A percentile compares a stretch with the other conserved stretches of the same genome.
Evolutionary conservation across 2,329 filamentous ascomycete genomes (phyloP).

Genomic region (Sporothrix inflata): DNA sequence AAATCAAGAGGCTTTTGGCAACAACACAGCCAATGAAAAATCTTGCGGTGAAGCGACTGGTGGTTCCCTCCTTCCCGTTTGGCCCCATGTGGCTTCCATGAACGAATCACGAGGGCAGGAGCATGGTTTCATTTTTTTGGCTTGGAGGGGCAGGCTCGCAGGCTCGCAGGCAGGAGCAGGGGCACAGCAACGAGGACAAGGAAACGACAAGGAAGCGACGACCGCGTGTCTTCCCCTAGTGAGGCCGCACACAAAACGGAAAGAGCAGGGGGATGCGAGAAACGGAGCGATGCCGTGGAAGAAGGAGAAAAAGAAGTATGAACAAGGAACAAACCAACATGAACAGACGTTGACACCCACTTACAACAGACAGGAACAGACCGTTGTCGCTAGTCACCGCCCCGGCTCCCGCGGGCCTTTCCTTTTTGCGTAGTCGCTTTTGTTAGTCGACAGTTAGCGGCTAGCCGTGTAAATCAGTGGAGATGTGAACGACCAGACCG

Average conservation of each 20-base stretch:
- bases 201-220: not conserved
- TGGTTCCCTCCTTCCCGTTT: conserved; percentile 23
- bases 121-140: not conserved
- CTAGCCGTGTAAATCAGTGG: conserved; percentile 18
- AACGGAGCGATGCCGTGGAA: not conserved
- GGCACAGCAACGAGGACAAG: not conserved
- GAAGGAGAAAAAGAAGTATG: not conserved
- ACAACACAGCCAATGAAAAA: conserved; percentile 22
- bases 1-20: not conserved
- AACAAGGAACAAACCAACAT: not conserved
- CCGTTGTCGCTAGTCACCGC: conserved; percentile 27
- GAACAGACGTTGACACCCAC: not conserved
- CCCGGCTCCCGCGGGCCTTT: conserved; percentile 27
- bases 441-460: conserved; percentile 10
- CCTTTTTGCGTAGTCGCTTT: conserved; percentile 22
- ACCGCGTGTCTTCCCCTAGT: conserved; percentile 13
- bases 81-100: conserved; percentile 1
- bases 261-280: not conserved
- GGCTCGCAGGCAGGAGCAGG: not conserved
- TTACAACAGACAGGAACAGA: not conserved
- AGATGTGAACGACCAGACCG: not conserved
- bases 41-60: conserved; percentile 16
- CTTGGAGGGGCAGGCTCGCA: not conserved
- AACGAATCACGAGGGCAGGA: conserved; percentile 20
- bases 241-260: conserved; percentile 11